Evolutionary conservation across 2,329 filamentous ascomycete genomes (phyloP).

Genomic region (Bipolaris victoriae): DNA sequence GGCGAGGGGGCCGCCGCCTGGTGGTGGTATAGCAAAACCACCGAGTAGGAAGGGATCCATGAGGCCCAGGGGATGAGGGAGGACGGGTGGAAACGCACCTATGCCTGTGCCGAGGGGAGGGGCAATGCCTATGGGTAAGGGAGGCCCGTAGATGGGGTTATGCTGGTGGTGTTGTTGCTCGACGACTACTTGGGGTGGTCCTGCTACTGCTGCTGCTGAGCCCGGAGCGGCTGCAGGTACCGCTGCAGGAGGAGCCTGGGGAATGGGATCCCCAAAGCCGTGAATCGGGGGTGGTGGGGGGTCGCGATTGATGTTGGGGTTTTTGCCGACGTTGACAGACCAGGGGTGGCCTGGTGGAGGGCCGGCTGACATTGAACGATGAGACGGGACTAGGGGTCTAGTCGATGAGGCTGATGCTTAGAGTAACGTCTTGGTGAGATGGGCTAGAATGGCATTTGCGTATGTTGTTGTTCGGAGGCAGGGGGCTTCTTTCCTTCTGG

Average conservation of each 20-base stretch:
- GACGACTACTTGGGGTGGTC: constrained; percentile 21
- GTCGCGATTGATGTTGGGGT: constrained; percentile 45
- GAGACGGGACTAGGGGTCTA: background rate
- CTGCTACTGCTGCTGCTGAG: background rate
- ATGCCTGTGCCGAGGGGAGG: constrained; percentile 28
- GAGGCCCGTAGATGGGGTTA: constrained; percentile 31
- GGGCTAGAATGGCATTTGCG: background rate
- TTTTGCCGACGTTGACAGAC: constrained; percentile 40
- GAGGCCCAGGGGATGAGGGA: constrained; percentile 21
- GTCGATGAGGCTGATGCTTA: background rate
- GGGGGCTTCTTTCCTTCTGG: background rate
- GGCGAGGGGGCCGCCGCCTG: constrained; percentile 34
- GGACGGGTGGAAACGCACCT: constrained; percentile 34
- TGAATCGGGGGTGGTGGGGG: constrained; percentile 38
- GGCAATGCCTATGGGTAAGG: constrained; percentile 26
- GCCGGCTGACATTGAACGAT: constrained; percentile 32
- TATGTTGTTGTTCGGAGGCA: background rate
- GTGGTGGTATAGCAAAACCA: background rate
- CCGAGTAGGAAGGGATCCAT: constrained; percentile 32
- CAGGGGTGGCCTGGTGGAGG: constrained; percentile 37
- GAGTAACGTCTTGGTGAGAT: background rate
- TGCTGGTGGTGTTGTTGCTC: constrained; percentile 34
- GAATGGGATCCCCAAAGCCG: constrained; percentile 13
- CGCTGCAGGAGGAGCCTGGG: constrained; percentile 13
- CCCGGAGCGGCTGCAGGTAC: background rate